Percentiles rank a stretch among this genome's conserved stretches.
Conservation (phyloP, 208 protist species). For the Trypanosoma cruzi region DNA sequence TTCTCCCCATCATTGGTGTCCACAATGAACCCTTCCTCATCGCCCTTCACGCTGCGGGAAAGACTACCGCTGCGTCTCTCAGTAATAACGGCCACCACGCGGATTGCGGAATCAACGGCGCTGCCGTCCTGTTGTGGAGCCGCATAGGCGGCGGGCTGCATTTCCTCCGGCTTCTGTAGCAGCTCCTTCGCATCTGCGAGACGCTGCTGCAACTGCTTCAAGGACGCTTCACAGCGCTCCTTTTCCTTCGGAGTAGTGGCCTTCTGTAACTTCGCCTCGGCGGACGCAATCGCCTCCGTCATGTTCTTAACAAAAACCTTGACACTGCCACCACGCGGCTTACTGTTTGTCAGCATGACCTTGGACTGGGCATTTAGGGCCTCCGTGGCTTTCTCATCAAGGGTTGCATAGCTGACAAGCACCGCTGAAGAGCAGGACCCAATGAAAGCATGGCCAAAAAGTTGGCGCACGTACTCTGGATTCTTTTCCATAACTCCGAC, state of each 20-base stretch:
- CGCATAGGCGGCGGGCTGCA: slow-evolving; percentile 38
- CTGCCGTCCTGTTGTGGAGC: neutral
- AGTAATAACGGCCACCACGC: slow-evolving; percentile 50
- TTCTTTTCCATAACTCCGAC: slow-evolving; percentile 34
- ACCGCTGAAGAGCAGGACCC: slow-evolving; percentile 45
- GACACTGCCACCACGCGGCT: slow-evolving; percentile 52
- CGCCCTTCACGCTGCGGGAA: neutral
- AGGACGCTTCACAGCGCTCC: slow-evolving; percentile 16
- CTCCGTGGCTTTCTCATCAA: slow-evolving; percentile 27
- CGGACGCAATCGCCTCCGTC: slow-evolving; percentile 24
- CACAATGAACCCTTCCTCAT: slow-evolving; percentile 27
- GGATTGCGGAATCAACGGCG: slow-evolving; percentile 7
- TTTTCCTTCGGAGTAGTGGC: slow-evolving; percentile 31
- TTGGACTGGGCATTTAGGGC: slow-evolving; percentile 37
- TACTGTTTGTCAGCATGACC: slow-evolving; percentile 30
- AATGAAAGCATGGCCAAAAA: slow-evolving; percentile 55
- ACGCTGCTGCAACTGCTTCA: slow-evolving; percentile 45
- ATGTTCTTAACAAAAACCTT: slow-evolving; percentile 47
- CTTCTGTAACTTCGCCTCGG: slow-evolving; percentile 33
- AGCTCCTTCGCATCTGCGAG: slow-evolving; percentile 44
- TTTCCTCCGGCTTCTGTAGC: slow-evolving; percentile 36
- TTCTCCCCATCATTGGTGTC: slow-evolving; percentile 43
- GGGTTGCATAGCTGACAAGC: slow-evolving; percentile 35
- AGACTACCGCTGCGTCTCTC: slow-evolving; percentile 28
- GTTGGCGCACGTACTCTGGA: slow-evolving; percentile 29